Conservation (phyloP, 1,284 basidiomycete species). For the Mycena citricolor region DNA sequence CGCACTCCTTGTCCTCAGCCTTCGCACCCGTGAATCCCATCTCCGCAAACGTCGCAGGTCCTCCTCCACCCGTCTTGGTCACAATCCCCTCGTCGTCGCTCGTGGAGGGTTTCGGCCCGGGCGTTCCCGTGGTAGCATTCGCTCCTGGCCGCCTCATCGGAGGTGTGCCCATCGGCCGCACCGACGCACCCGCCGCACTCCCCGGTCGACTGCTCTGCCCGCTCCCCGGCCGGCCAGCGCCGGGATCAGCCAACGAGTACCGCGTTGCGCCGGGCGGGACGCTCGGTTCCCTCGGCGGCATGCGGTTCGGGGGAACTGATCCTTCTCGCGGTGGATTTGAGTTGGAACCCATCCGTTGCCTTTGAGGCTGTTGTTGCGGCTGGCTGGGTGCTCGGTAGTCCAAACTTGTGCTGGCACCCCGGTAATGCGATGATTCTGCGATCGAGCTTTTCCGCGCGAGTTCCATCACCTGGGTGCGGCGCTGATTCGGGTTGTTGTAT, state of each 20-base stretch:
- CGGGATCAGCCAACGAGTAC: constrained; percentile 25
- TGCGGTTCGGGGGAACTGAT: background rate
- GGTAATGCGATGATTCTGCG: constrained; percentile 14
- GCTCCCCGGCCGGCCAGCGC: background rate
- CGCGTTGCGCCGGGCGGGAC: constrained; percentile 8
- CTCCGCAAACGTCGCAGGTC: constrained; percentile 85
- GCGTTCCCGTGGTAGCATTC: constrained; percentile 9
- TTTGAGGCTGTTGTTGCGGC: background rate
- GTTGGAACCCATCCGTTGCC: background rate
- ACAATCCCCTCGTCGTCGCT: constrained; percentile 2
- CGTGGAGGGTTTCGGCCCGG: background rate
- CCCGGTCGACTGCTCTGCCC: constrained; percentile 16
- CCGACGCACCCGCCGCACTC: constrained; percentile 11
- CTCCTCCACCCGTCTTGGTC: constrained; percentile 27
- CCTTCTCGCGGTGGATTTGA: background rate
- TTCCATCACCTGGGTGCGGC: constrained; percentile 21
- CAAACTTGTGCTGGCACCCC: background rate
- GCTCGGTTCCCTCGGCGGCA: constrained; percentile 2
- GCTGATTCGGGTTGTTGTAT: background rate
- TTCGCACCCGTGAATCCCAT: constrained; percentile 84
- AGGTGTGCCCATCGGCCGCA: constrained; percentile 15
- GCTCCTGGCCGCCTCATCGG: constrained; percentile 18
- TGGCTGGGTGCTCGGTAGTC: constrained; percentile 6
- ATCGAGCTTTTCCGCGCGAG: constrained; percentile 23
- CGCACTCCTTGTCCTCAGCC: constrained; percentile 77